Conservation (phyloP, 208 protist genomes). For the Leishmania turanica region DNA sequence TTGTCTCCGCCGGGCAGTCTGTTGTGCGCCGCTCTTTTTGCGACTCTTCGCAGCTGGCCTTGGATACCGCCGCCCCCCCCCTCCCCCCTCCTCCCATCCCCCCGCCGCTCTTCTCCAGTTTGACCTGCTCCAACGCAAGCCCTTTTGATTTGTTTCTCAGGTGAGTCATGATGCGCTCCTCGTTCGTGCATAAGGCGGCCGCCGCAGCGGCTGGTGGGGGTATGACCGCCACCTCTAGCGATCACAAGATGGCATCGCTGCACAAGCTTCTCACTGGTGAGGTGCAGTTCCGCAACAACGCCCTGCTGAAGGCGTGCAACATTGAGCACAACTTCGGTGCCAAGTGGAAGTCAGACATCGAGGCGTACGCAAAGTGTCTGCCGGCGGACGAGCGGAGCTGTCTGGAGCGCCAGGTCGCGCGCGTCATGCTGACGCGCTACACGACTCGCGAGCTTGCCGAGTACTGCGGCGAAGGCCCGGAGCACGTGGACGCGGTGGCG, state of each 20-base stretch:
- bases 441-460: constrained; percentile 86
- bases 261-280: constrained; percentile 90
- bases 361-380: constrained; percentile 73
- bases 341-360: constrained; percentile 72
- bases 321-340: constrained; percentile 89
- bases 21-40: neutral
- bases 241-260: constrained; percentile 76
- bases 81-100: neutral
- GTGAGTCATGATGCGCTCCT: constrained; percentile 57
- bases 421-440: constrained; percentile 84
- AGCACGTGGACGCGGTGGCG: constrained; percentile 69
- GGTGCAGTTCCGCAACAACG: constrained; percentile 84
- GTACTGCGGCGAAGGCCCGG: constrained; percentile 77
- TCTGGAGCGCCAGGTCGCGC: constrained; percentile 79
- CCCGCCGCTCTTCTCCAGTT: neutral
- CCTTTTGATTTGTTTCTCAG: neutral
- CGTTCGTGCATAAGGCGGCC: constrained; percentile 40
- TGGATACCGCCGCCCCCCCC: neutral
- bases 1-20: neutral
- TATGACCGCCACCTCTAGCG: constrained; percentile 33
- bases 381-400: constrained; percentile 70
- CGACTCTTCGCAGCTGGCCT: neutral
- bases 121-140: neutral
- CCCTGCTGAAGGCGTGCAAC: constrained; percentile 85
- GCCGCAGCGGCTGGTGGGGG: constrained; percentile 35